Evolutionary conservation across 768 basidiomycete genomes (phyloP).

Genomic region (Russula dissimulans): DNA sequence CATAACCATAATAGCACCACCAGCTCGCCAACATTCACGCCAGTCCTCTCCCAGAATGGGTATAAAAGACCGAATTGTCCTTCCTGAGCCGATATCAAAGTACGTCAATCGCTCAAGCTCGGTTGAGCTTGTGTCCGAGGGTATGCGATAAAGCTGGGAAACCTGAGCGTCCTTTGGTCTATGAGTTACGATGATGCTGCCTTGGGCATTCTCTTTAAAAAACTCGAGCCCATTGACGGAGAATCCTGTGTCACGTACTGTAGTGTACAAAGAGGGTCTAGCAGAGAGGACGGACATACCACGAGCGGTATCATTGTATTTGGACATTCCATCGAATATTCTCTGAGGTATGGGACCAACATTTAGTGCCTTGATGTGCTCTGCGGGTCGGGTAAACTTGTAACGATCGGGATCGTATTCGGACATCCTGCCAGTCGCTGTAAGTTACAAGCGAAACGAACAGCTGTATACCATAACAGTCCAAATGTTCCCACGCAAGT

Average conservation of each 20-base stretch:
- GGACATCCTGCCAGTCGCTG: not conserved
- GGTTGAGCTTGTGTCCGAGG: slow-evolving; percentile 22
- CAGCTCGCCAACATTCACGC: slow-evolving; percentile 30
- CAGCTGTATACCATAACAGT: too few species aligned
- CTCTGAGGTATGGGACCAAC: slow-evolving; percentile 27
- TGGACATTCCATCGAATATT: slow-evolving; percentile 30
- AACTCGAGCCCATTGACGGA: not conserved
- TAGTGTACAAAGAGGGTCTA: not conserved
- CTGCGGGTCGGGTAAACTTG: slow-evolving; percentile 29
- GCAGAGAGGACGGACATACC: slow-evolving; percentile 18
- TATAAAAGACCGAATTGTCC: slow-evolving; percentile 28
- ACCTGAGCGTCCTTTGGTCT: slow-evolving; percentile 34
- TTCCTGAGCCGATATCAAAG: slow-evolving; percentile 33
- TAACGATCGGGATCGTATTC: slow-evolving; percentile 18
- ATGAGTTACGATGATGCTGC: slow-evolving; percentile 30
- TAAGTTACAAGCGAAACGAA: too few species aligned
- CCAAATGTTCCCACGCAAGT: too few species aligned
- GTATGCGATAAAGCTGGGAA: slow-evolving; percentile 30
- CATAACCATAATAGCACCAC: slow-evolving; percentile 33
- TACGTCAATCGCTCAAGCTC: slow-evolving; percentile 31
- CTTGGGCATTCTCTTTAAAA: slow-evolving; percentile 6
- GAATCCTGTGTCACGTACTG: not conserved
- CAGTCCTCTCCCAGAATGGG: slow-evolving; percentile 34
- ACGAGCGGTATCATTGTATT: slow-evolving; percentile 33
- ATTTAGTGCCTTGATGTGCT: slow-evolving; percentile 33